These are phyloP conservation scores for Leishmania mexicana DNA, from an alignment of 208 protist species.

Conservation along the genomic window DNA sequence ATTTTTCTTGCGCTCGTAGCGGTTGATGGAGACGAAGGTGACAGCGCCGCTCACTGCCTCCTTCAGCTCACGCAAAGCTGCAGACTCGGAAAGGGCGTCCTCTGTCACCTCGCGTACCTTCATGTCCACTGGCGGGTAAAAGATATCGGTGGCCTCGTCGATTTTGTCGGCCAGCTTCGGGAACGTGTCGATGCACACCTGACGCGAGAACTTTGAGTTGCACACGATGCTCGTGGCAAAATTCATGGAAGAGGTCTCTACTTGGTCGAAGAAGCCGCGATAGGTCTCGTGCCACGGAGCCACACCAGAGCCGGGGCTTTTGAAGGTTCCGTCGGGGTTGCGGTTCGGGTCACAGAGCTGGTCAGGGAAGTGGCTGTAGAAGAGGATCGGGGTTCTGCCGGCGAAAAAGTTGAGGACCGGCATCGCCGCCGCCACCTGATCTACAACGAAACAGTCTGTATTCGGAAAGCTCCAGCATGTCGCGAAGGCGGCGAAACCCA, in stretches of 20 bases:
- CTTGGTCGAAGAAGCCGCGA: conserved; percentile 84
- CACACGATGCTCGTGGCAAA: conserved; percentile 69
- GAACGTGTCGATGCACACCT: conserved; percentile 58
- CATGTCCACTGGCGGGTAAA: conserved; percentile 78
- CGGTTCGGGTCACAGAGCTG: conserved; percentile 88
- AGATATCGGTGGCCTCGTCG: conserved; percentile 48
- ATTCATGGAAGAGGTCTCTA: conserved; percentile 70
- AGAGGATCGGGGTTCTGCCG: conserved; percentile 84
- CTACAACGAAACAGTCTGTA: conserved; percentile 90
- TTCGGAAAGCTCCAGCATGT: conserved; percentile 41
- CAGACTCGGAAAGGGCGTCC: conserved; percentile 6
- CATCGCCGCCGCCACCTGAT: conserved; percentile 94
- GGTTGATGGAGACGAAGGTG: conserved; percentile 97
- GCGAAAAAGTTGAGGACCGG: conserved; percentile 69
- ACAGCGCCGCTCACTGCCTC: conserved; percentile 23
- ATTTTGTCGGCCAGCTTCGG: conserved; percentile 44
- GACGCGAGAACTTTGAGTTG: conserved; percentile 83
- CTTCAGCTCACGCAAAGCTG: conserved; percentile 17
- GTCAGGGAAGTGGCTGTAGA: conserved; percentile 99
- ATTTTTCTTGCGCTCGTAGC: conserved; percentile 99
- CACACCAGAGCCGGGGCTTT: not conserved
- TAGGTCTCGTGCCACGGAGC: conserved; percentile 71
- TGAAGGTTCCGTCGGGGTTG: conserved; percentile 43
- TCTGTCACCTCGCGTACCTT: conserved; percentile 10
- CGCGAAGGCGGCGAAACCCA: conserved; percentile 69